Evolutionary conservation across 371 early-diverging fungal species (phyloP), one percentile per base, ranked within the genome.

Genomic region (Haplosporangium sp.): DNA sequence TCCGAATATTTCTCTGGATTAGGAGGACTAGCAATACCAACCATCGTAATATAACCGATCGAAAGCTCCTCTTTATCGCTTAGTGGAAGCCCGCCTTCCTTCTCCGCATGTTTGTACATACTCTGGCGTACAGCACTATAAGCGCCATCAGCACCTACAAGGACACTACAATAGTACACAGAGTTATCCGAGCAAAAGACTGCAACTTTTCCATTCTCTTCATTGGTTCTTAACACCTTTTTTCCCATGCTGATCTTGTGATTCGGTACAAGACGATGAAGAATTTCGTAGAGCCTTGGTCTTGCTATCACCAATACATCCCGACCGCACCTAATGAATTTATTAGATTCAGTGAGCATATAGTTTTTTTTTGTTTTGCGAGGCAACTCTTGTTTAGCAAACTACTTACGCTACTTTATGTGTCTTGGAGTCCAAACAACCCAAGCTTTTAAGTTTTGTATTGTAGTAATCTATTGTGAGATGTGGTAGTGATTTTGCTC

Each of bases 141-240:
- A 15, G 61, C 63, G 47, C 5, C 62, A 57, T 67, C 67, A 2
- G 74, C 74, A 0, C 74, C 74, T 3, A 74, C 42, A 13, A 74
- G 55, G 17, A 74, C 64, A n/a, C 63, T 64, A 6, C 64, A 63
- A 3, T 57, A 4, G 38, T 67, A 74, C 8, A 44, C 44, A 0
- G 64, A 40, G 20, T 20, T 37, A 10, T 74, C 74, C 9, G 59
- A 35, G 37, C 74, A 74, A 5, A 44, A 39, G 37, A 74, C 42
- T 3, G 45, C 6, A 20, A 74, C 74, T 0, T 40, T 44, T 8
- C 60, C n/a, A 1, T 62, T 52, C 1, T 62, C 34, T 19, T 73
- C 58, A 3, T 35, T n/a, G 2, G 50, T 44, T 0, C 57, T 39
- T 6, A 72, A 44, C 7, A 72, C 39, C 34, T 55, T 55, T 34